Evolutionary conservation across 345 rosid genomes (phyloP), one percentile per base, ranked within the genome.

Genomic region (Sisymbrium altissimum): DNA sequence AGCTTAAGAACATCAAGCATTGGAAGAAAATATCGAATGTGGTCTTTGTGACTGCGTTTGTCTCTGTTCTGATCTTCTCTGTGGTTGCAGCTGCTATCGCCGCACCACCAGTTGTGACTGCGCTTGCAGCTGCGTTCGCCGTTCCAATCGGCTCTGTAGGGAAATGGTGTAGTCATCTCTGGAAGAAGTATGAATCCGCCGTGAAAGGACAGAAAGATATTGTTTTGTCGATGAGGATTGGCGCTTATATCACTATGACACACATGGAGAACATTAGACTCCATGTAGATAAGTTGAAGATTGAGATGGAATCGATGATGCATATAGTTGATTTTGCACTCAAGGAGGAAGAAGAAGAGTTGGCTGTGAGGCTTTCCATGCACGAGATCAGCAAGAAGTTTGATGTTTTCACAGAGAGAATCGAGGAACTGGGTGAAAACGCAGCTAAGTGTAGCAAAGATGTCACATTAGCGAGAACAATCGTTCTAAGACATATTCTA

Each of bases 61-160:
- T 95, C 11, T 83, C 97, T 17, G 88, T 88, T 17, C 43, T 91
- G 78, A 84, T 91, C 64, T 81, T 91, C 77, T 88, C 99, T 0
- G 96, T 94, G 17, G 97, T 89, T 41, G 97, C 99, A 58, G 99
- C 96, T 30, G 90, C 97, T 21, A 52, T 89, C 38, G 86, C 96
- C 19, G 93, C 91, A 18, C 97, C 97, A 0, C 96, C 96, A 1
- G 78, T 91, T 12, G 77, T 86, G 30, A 83, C 86, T 6, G 97
- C 96, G 21, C 33, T 89, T 46, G 97, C 91, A 1, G 86, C 88
- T 72, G 97, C 92, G 0, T 44, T 95, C 38, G 72, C 90, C 1
- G 89, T 83, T 71, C 93, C 99, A 1, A 60, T 88, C 7, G 93
- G 91, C 7, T 78, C 96, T 0, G 68, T 88, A 29, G 96, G 99